Evolutionary conservation across 148 eudicot genomes (phyloP).

Genomic region (Spergularia marina): DNA sequence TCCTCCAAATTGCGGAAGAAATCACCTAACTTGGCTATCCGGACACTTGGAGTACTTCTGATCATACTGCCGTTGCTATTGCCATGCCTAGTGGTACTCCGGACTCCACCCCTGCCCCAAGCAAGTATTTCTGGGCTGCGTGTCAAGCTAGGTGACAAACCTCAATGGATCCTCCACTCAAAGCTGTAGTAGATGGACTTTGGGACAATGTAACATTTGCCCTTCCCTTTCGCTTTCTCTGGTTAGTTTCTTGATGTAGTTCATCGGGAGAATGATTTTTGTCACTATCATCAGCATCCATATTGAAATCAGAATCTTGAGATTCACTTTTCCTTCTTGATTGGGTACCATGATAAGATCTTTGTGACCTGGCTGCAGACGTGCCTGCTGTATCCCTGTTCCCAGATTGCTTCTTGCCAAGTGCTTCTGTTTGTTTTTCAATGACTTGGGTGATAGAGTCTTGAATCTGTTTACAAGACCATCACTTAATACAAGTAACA

Average conservation of each 20-base stretch:
- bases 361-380: constrained; percentile 25
- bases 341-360: constrained; percentile 23
- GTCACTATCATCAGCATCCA: constrained; percentile 31
- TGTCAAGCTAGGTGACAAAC: constrained; percentile 24
- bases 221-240: constrained; percentile 36
- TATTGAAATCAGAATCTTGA: constrained; percentile 38
- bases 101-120: constrained; percentile 52
- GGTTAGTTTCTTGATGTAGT: constrained; percentile 31
- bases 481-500: neutral
- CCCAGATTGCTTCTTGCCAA: constrained; percentile 33
- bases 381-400: constrained; percentile 32
- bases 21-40: constrained; percentile 43
- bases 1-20: constrained; percentile 39
- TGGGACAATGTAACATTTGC: constrained; percentile 27
- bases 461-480: constrained; percentile 42
- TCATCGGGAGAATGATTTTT: constrained; percentile 36
- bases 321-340: constrained; percentile 40
- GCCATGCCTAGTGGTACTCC: constrained; percentile 32
- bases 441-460: constrained; percentile 45
- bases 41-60: too few relatives aligned
- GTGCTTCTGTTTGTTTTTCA: constrained; percentile 53
- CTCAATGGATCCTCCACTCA: constrained; percentile 32
- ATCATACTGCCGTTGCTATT: constrained; percentile 18
- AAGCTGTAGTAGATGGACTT: constrained; percentile 35
- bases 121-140: constrained; percentile 44